A percentile compares a stretch with the other conserved stretches of the same genome.
Conservation (phyloP, 2,329 filamentous ascomycete genomes). For the Fusarium newnesense region DNA sequence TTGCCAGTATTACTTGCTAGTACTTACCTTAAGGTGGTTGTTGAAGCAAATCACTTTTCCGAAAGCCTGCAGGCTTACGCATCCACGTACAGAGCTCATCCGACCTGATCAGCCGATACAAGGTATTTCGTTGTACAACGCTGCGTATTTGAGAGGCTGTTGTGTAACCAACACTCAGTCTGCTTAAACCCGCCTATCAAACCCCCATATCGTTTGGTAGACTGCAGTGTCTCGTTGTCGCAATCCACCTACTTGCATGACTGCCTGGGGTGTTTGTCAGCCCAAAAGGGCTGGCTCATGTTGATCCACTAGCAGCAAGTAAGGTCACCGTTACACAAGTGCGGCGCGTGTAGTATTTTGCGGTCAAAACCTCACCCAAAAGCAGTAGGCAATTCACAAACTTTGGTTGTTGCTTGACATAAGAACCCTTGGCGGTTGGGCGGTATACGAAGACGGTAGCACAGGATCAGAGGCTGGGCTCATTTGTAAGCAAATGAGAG, state of each 20-base stretch:
- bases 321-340: slow-evolving; percentile 25
- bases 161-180: slow-evolving; percentile 23
- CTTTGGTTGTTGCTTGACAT: not conserved
- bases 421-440: not conserved
- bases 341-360: slow-evolving; percentile 10
- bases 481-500: not conserved
- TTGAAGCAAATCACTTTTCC: not conserved
- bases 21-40: not conserved
- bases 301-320: slow-evolving; percentile 4
- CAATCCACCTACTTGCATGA: slow-evolving; percentile 3
- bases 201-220: not conserved
- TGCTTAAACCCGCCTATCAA: slow-evolving; percentile 6
- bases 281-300: not conserved
- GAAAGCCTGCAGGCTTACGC: not conserved
- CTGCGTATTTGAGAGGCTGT: not conserved
- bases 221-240: not conserved
- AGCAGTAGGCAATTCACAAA: not conserved
- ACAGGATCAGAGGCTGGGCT: slow-evolving; percentile 6
- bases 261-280: not conserved
- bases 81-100: not conserved
- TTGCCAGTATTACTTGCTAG: slow-evolving; percentile 1
- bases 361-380: not conserved
- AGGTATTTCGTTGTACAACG: slow-evolving; percentile 13
- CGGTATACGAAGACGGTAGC: slow-evolving; percentile 16
- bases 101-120: slow-evolving; percentile 12